Conservation (phyloP, 352 stramenopile species). For the Sclerospora graminicola region DNA sequence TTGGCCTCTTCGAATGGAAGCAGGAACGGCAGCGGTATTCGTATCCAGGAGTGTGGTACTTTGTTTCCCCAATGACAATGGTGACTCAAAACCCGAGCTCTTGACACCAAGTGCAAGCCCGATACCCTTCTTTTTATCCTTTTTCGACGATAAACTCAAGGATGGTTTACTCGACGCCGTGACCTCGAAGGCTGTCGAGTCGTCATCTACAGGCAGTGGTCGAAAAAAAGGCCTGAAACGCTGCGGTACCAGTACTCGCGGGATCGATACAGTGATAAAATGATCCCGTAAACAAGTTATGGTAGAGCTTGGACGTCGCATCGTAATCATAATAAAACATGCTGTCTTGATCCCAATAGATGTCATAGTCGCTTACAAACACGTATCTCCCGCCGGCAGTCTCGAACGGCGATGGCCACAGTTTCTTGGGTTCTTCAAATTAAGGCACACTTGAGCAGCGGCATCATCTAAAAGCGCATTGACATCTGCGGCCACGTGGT, state of each 20-base stretch:
- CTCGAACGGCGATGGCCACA: too few relatives aligned
- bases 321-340: too few relatives aligned
- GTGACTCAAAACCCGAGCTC: conserved; percentile 12
- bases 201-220: conserved; percentile 41
- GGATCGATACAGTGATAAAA: too few relatives aligned
- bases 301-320: conserved; percentile 59
- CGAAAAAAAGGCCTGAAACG: too few relatives aligned
- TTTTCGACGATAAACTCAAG: conserved; percentile 38
- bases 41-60: not conserved
- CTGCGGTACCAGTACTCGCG: too few relatives aligned
- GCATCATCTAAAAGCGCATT: too few relatives aligned
- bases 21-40: not conserved
- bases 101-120: conserved; percentile 56
- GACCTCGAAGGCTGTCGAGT: conserved; percentile 7
- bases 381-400: too few relatives aligned
- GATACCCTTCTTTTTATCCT: conserved; percentile 48
- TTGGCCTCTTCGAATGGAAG: too few relatives aligned
- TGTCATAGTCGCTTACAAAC: too few relatives aligned
- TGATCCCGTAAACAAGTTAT: conserved; percentile 50
- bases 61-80: conserved; percentile 2
- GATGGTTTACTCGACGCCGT: conserved; percentile 13
- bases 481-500: conserved; percentile 37
- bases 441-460: conserved; percentile 58
- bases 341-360: too few relatives aligned
- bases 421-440: conserved; percentile 80